Percentiles rank a stretch among this genome's conserved stretches.
These are phyloP conservation scores for Colletotrichum graminicola DNA, from an alignment of 2,329 filamentous ascomycete species.

Conservation along the genomic window DNA sequence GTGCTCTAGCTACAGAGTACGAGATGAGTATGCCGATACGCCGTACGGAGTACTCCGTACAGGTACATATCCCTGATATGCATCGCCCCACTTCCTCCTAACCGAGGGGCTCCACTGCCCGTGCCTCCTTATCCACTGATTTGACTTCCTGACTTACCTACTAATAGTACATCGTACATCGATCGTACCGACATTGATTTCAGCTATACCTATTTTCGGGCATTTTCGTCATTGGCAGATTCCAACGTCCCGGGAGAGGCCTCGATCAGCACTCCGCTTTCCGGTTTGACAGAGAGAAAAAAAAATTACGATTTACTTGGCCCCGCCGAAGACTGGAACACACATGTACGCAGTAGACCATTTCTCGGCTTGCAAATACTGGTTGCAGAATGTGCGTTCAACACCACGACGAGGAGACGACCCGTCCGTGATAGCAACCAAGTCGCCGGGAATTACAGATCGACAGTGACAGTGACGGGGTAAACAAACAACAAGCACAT, in stretches of 20 bases:
- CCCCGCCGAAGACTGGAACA: conserved; percentile 26
- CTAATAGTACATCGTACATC: too few relatives aligned
- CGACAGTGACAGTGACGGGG: not conserved
- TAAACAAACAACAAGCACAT: conserved; percentile 25
- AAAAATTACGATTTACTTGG: conserved; percentile 29
- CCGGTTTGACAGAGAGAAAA: conserved; percentile 15
- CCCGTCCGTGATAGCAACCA: not conserved
- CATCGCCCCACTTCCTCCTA: too few relatives aligned
- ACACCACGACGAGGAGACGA: not conserved
- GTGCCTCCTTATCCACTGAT: conserved; percentile 16
- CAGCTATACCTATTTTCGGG: not conserved
- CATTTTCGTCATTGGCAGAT: conserved; percentile 21
- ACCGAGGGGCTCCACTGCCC: conserved; percentile 2
- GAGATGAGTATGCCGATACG: too few relatives aligned
- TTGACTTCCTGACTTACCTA: conserved; percentile 20
- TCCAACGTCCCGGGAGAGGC: conserved; percentile 23
- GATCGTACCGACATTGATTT: conserved; percentile 8
- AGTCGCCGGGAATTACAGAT: not conserved
- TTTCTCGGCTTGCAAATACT: not conserved
- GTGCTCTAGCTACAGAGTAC: too few relatives aligned
- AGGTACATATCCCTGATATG: too few relatives aligned
- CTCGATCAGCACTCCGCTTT: conserved; percentile 5
- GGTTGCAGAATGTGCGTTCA: not conserved
- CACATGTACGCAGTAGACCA: not conserved
- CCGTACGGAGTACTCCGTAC: too few relatives aligned